Conservation (phyloP, 306 rosid species). For the Lagenaria siceraria region DNA sequence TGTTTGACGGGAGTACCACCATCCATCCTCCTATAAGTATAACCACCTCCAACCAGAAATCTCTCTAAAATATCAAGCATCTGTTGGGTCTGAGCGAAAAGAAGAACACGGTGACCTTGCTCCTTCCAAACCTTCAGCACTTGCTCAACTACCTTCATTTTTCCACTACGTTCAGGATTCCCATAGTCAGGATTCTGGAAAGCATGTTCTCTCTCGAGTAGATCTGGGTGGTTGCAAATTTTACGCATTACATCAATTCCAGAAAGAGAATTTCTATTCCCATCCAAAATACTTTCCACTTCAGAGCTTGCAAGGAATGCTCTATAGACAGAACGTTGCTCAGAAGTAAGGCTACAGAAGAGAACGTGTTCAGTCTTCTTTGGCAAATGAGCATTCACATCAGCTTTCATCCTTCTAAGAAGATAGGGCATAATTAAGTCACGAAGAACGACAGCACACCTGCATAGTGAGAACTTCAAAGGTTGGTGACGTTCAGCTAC, state of each 20-base stretch:
- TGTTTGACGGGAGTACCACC: constrained; percentile 81
- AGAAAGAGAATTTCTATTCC: constrained; percentile 68
- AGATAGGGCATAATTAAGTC: constrained; percentile 97
- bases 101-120: constrained; percentile 94
- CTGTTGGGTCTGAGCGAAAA: constrained; percentile 84
- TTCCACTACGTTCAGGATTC: constrained; percentile 89
- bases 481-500: not conserved
- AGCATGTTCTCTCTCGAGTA: constrained; percentile 92
- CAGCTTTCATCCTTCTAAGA: constrained; percentile 94
- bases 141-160: constrained; percentile 89
- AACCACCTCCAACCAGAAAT: constrained; percentile 42
- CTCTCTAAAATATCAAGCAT: constrained; percentile 87
- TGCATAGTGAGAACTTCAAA: constrained; percentile 21
- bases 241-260: constrained; percentile 98
- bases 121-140: constrained; percentile 95
- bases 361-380: constrained; percentile 97
- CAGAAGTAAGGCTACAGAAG: constrained; percentile 81
- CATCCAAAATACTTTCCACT: constrained; percentile 86
- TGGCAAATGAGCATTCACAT: constrained; percentile 87
- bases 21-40: constrained; percentile 83
- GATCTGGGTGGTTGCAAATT: constrained; percentile 97
- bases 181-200: constrained; percentile 75
- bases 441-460: constrained; percentile 96
- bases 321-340: constrained; percentile 81
- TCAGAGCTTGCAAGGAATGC: constrained; percentile 98